Evolutionary conservation across 1,139 yeast species (phyloP).

Genomic region (Hansenula anomala): DNA sequence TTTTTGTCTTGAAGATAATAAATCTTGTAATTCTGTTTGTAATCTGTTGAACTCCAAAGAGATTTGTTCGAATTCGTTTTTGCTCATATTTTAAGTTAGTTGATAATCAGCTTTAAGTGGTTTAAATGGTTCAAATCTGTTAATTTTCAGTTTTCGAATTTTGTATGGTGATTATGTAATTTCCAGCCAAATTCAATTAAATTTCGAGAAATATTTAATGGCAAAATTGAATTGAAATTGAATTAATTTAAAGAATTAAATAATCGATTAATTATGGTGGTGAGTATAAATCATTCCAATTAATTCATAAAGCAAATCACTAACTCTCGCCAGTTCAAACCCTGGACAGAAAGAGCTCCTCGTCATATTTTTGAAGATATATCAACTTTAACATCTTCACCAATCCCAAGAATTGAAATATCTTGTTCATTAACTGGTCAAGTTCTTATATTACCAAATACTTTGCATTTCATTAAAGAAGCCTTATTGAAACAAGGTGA

Average conservation of each 20-base stretch:
- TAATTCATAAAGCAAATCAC: no score
- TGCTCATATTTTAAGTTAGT: slow-evolving; percentile 7
- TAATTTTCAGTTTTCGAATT: no score
- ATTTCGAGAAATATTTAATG: no score
- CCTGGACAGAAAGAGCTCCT: slow-evolving; percentile 42
- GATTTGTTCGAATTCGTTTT: slow-evolving; percentile 21
- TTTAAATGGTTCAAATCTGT: no score
- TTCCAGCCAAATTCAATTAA: no score
- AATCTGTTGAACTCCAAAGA: slow-evolving; percentile 25
- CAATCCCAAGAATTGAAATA: slow-evolving; percentile 1
- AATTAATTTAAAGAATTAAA: no score
- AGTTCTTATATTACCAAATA: slow-evolving; percentile 10
- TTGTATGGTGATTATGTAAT: no score
- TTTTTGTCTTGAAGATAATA: slow-evolving; percentile 58
- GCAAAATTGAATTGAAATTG: no score
- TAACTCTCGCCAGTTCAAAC: slow-evolving; percentile 48
- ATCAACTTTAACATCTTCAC: slow-evolving; percentile 5
- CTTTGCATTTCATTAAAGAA: slow-evolving; percentile 12
- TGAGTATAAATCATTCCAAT: no score
- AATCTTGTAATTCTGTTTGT: slow-evolving; percentile 40
- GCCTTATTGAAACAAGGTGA: neutral
- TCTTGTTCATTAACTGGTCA: neutral
- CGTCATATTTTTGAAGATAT: slow-evolving; percentile 40
- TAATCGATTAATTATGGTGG: slow-evolving; percentile 5
- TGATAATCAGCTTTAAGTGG: neutral